Base-by-base conservation (phyloP, 768 basidiomycete genomes). In the Chalciporus pseudorubinellus region DNA sequence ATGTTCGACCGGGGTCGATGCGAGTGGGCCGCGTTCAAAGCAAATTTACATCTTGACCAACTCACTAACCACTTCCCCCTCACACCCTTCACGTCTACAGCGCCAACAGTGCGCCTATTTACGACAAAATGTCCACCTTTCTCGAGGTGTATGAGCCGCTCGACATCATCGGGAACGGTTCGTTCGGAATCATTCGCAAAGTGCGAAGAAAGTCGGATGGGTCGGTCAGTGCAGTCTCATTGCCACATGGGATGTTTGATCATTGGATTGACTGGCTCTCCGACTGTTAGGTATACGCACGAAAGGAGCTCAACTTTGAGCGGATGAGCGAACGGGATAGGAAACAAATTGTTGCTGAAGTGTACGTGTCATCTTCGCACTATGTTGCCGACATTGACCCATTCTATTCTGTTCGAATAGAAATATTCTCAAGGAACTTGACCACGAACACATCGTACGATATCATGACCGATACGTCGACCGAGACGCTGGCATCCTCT, bases 281-380 rank as follows among this genome's bases (percentile, higher is more conserved):
- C 44, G 9, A 6, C 12, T 18, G 24, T 13, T 57, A 92, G 90
- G 67, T 87, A 29, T 89, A 92, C 59, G 95, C 95, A 4, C 76
- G 92, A 29, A 97, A 99, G 64, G 94, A 99, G 70, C 83, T 99
- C 62, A 94, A 98, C 72, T 99, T 98, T 71, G 93, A 95, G 64
- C 83, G 89, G 44, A 98, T 99, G 95, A 87, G 81, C 33, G 93
- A 98, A 69, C 81, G 93, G 34, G 97, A 99, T 67, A 81, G 93
- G 59, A 94, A 94, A 67, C 97, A 98, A 69, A 95, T 99, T 48
- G 89, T 97, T 3, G 84, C 95, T 11, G 97, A 99, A 83, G 97
- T 98, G 95, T 98, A 68, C 62, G 92, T 79, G 29, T 24, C 14
- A 4, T 21, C 9, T 20, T 18, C 19, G 34, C 19, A 4, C 42